Conservation (phyloP, 352 stramenopile species). For the Phytophthora hibernalis region DNA sequence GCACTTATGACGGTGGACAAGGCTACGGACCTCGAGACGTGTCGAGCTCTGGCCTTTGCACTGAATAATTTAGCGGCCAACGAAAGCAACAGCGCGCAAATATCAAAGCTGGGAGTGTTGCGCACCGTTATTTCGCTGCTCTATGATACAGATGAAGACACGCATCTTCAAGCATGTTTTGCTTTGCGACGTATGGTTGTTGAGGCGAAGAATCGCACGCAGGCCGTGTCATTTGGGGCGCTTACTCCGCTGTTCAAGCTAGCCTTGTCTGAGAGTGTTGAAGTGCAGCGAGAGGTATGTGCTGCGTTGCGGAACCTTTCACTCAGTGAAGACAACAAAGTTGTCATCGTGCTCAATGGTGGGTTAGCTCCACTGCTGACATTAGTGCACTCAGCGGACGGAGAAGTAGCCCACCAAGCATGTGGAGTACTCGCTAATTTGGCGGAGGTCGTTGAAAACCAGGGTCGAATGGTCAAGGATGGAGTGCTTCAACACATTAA, state of each 20-base stretch:
- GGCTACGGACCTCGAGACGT: constrained; percentile 90
- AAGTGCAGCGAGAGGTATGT: constrained; percentile 94
- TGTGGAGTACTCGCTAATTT: constrained; percentile 94
- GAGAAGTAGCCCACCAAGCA: constrained; percentile 91
- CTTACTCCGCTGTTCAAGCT: constrained; percentile 91
- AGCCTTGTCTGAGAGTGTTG: constrained; percentile 82
- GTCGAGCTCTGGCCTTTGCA: constrained; percentile 93
- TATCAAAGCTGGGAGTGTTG: constrained; percentile 90
- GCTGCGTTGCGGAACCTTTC: constrained; percentile 93
- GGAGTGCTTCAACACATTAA: constrained; percentile 97
- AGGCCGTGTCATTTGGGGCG: constrained; percentile 93
- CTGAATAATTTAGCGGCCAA: constrained; percentile 95
- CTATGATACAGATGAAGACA: constrained; percentile 92
- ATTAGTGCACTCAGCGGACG: constrained; percentile 91
- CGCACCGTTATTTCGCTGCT: constrained; percentile 88
- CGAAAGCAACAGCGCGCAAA: constrained; percentile 88
- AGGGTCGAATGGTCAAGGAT: constrained; percentile 94
- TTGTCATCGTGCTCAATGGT: constrained; percentile 90
- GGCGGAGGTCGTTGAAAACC: constrained; percentile 95
- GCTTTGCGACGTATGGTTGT: constrained; percentile 92
- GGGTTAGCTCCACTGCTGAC: constrained; percentile 86
- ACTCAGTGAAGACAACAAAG: constrained; percentile 93
- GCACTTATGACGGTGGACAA: constrained; percentile 90
- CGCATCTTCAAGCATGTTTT: constrained; percentile 93
- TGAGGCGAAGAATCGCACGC: constrained; percentile 91